Evolutionary conservation across 129 eudicot genomes (phyloP).

Genomic region (Sambucus nigra): DNA sequence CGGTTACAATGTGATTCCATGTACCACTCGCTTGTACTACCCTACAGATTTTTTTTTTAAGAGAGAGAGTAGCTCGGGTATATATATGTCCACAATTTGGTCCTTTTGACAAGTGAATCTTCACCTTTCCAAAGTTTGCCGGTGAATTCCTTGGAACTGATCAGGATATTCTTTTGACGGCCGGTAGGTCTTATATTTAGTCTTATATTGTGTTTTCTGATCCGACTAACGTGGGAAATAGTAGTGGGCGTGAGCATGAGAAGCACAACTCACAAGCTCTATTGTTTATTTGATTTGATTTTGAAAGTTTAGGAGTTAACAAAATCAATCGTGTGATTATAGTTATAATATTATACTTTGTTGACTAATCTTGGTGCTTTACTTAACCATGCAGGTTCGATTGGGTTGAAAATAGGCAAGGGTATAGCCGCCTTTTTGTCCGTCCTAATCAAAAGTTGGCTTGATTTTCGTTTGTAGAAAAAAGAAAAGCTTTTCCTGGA

Average conservation of each 20-base stretch:
- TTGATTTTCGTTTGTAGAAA: background rate
- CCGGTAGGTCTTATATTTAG: background rate
- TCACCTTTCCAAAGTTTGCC: conserved; percentile 10
- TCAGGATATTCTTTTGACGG: background rate
- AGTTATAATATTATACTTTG: background rate
- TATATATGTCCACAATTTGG: conserved; percentile 8
- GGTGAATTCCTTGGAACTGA: background rate
- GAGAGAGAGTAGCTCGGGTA: background rate
- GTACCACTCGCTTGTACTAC: background rate
- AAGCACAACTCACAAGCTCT: background rate
- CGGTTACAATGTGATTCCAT: background rate
- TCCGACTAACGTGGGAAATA: conserved; percentile 29
- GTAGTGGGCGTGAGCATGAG: conserved; percentile 15
- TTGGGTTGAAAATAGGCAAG: conserved; percentile 4
- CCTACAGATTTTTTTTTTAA: conserved; percentile 8
- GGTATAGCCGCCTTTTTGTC: conserved; percentile 2
- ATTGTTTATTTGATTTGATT: background rate
- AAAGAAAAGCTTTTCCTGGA: background rate
- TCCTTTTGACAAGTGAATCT: conserved; percentile 2
- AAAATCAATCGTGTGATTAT: background rate
- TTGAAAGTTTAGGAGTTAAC: background rate
- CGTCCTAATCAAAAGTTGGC: conserved; percentile 15
- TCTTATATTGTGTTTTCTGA: conserved; percentile 19
- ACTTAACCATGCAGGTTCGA: background rate
- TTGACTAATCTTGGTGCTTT: conserved; percentile 1